Evolutionary conservation across 176 grass and related monocot species (phyloP).

Genomic region (barley (Hordeum vulgare)): MorexV3_pseudomolecules_assembly NC_058518.1:420394821-420395320

Average conservation of each 20-base stretch:
- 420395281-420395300: neutral
- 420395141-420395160: slow-evolving; percentile 20
- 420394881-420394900: slow-evolving; percentile 70
- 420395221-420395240: neutral
- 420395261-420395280: neutral
- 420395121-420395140: slow-evolving; percentile 1
- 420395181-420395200: neutral
- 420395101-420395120: neutral
- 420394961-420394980: slow-evolving; percentile 62
- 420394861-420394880: slow-evolving; percentile 74
- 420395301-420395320: neutral
- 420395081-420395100: slow-evolving; percentile 36
- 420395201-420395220: neutral
- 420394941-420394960: slow-evolving; percentile 55
- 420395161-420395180: neutral
- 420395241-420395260: neutral
- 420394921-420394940: slow-evolving; percentile 84
- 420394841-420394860: slow-evolving; percentile 90
- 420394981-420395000: slow-evolving; percentile 66
- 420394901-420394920: slow-evolving; percentile 76
- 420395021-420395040: slow-evolving; percentile 32
- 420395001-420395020: slow-evolving; percentile 33
- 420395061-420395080: slow-evolving; percentile 27
- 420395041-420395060: neutral
- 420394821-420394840: slow-evolving; percentile 34